phyloP scores from a whole-genome alignment of 768 basidiomycete genomes.

The Suillus placidus region DNA sequence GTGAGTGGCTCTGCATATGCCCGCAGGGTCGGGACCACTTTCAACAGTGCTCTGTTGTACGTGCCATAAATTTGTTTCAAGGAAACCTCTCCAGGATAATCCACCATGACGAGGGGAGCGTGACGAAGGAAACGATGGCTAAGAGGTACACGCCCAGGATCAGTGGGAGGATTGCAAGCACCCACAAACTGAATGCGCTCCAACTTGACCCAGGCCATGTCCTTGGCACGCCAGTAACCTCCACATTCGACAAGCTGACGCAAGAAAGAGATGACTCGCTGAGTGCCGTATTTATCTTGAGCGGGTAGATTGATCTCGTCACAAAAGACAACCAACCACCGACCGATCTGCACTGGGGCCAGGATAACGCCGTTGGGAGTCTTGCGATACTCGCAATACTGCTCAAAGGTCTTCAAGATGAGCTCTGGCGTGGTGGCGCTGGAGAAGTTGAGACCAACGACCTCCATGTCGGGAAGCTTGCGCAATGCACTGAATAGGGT shows the following conservation, averaged over 20 bases:
- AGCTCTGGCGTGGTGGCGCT: constrained; percentile 98
- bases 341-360: constrained; percentile 90
- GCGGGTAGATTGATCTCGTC: constrained; percentile 99
- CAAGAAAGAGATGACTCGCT: constrained; percentile 97
- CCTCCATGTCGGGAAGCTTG: constrained; percentile 98
- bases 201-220: constrained; percentile 96
- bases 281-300: constrained; percentile 96
- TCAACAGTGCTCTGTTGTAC: constrained; percentile 94
- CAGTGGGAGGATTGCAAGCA: constrained; percentile 98
- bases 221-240: constrained; percentile 92
- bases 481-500: constrained; percentile 96
- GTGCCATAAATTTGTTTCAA: constrained; percentile 99
- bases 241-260: constrained; percentile 94
- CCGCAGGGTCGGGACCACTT: constrained; percentile 91
- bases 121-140: constrained; percentile 97
- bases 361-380: constrained; percentile 98
- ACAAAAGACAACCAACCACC: constrained; percentile 99
- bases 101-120: constrained; percentile 97
- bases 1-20: constrained; percentile 94
- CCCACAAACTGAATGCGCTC: constrained; percentile 99
- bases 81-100: constrained; percentile 96
- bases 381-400: constrained; percentile 98
- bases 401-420: constrained; percentile 98
- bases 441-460: constrained; percentile 98
- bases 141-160: constrained; percentile 98